Percentiles rank a stretch among this genome's conserved stretches.
These are phyloP conservation scores for Hypsizygus ulmarius DNA, from an alignment of 1,284 basidiomycete genomes.

Conservation along the genomic window DNA sequence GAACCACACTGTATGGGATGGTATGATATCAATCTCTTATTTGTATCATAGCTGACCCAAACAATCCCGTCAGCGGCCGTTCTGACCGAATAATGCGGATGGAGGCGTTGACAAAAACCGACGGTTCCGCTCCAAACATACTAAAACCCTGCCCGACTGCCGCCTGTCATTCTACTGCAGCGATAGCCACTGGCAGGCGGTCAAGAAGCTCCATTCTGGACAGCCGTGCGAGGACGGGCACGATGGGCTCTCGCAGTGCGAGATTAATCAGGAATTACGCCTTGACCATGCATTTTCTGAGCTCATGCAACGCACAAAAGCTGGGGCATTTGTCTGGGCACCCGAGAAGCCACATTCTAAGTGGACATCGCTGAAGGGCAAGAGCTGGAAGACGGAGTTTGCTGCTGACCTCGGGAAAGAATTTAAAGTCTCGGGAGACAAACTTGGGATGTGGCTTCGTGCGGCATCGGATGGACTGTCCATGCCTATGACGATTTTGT, in stretches of 20 bases:
- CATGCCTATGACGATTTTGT: conserved; percentile 31
- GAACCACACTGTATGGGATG: conserved; percentile 33
- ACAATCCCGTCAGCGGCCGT: conserved; percentile 20
- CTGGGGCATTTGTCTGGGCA: conserved; percentile 24
- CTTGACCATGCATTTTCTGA: conserved; percentile 19
- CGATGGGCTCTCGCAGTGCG: conserved; percentile 25
- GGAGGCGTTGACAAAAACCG: conserved; percentile 17
- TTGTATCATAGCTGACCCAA: not conserved
- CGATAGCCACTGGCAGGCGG: conserved; percentile 26
- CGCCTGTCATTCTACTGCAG: conserved; percentile 30
- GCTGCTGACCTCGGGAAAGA: conserved; percentile 14
- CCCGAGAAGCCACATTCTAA: conserved; percentile 22
- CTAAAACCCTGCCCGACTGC: conserved; percentile 28
- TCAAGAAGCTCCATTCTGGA: conserved; percentile 18
- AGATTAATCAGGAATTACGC: conserved; percentile 23
- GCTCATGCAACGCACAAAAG: conserved; percentile 10
- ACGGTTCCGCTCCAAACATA: conserved; percentile 2
- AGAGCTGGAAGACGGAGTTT: conserved; percentile 23
- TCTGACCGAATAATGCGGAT: conserved; percentile 31
- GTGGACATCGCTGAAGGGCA: conserved; percentile 20
- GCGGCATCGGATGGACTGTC: conserved; percentile 25
- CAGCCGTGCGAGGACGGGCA: conserved; percentile 18
- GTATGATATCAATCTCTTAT: conserved; percentile 17
- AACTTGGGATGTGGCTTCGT: conserved; percentile 18
- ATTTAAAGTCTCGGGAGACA: not conserved